Evolutionary conservation across 306 rosid genomes (phyloP).

Genomic region (Cyamopsis tetragonoloba): DNA sequence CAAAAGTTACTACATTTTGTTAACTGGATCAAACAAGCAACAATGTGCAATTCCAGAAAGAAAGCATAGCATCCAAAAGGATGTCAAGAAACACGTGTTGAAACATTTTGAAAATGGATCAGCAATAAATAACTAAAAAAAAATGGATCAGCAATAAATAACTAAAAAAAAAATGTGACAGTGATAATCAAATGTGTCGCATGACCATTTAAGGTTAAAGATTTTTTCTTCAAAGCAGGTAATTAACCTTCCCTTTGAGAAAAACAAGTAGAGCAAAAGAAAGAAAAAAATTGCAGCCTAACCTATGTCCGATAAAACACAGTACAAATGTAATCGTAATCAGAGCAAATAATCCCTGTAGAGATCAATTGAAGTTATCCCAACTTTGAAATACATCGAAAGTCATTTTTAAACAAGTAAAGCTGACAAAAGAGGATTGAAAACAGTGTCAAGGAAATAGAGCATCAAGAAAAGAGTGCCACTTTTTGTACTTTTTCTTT

Average conservation of each 20-base stretch:
- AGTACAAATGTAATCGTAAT: neutral
- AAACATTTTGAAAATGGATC: neutral
- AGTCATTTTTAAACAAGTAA: neutral
- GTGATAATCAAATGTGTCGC: neutral
- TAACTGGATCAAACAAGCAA: neutral
- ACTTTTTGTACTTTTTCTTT: neutral
- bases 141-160: neutral
- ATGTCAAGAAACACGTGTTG: constrained; percentile 1
- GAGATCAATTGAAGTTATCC: neutral
- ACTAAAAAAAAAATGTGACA: neutral
- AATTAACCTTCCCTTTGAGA: neutral
- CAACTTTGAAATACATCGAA: neutral
- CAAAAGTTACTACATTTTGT: neutral
- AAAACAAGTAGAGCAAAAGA: neutral
- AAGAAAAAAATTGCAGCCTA: neutral
- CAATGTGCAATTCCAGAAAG: neutral
- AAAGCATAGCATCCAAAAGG: neutral
- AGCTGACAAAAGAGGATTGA: neutral
- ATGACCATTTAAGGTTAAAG: neutral
- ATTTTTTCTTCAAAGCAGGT: neutral
- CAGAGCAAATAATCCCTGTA: neutral
- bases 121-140: neutral
- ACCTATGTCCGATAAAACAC: neutral
- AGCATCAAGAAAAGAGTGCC: neutral
- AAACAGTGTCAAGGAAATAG: neutral